Conservation (phyloP, 1,284 basidiomycete species). For the Ustilago tritici region DNA sequence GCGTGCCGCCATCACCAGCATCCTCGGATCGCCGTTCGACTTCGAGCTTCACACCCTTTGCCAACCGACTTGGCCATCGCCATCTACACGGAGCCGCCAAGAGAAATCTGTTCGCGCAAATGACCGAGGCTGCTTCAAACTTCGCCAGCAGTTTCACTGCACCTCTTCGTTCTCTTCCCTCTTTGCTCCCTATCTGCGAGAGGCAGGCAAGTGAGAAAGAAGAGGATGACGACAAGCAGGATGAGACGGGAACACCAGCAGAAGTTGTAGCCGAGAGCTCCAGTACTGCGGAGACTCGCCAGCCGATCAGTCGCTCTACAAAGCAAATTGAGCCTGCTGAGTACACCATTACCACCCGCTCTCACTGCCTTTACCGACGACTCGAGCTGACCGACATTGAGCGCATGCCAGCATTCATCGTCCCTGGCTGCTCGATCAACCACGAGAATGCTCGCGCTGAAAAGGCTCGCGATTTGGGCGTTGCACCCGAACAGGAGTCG, state of each 20-base stretch:
- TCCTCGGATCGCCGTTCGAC: constrained; percentile 41
- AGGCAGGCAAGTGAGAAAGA: constrained; percentile 22
- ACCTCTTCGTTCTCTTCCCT: constrained; percentile 33
- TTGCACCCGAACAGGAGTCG: constrained; percentile 21
- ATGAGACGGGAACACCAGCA: neutral
- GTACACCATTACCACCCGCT: constrained; percentile 40
- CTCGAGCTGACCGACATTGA: constrained; percentile 29
- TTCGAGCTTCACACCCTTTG: constrained; percentile 44
- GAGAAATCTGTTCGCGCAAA: constrained; percentile 34
- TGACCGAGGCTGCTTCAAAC: constrained; percentile 31
- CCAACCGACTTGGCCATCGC: constrained; percentile 45
- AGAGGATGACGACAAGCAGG: constrained; percentile 4
- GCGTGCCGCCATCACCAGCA: constrained; percentile 46
- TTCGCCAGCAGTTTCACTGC: constrained; percentile 40
- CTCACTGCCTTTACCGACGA: constrained; percentile 36
- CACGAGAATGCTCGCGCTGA: constrained; percentile 33
- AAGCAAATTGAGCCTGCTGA: neutral
- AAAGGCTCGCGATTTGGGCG: constrained; percentile 35
- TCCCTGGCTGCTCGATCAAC: constrained; percentile 51
- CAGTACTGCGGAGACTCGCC: neutral
- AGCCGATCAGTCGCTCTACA: constrained; percentile 4
- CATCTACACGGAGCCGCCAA: constrained; percentile 41
- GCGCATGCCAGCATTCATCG: constrained; percentile 42
- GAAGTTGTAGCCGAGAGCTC: constrained; percentile 1
- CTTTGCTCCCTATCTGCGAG: constrained; percentile 39